phyloP scores from a whole-genome alignment of 192 early-diverging fungal genomes.

The Podila verticillata region DNA sequence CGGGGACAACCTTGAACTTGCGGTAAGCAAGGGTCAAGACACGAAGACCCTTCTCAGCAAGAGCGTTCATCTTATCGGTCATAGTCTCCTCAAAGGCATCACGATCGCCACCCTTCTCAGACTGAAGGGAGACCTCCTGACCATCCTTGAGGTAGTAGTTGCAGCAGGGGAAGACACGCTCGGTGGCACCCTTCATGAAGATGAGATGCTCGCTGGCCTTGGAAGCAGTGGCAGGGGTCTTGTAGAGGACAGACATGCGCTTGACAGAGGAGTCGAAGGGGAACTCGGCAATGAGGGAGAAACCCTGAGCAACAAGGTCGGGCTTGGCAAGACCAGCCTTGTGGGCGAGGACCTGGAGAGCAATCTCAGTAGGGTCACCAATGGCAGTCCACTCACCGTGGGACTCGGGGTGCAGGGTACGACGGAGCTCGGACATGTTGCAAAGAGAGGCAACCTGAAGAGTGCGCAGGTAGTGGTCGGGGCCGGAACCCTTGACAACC shows the following conservation, averaged over 20 bases:
- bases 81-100: conserved; percentile 76
- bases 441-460: conserved; percentile 78
- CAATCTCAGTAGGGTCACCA: conserved; percentile 95
- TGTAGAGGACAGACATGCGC: conserved; percentile 89
- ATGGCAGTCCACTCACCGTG: conserved; percentile 76
- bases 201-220: conserved; percentile 59
- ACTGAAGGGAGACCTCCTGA: conserved; percentile 9
- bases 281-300: conserved; percentile 67
- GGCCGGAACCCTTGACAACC: conserved; percentile 5
- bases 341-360: conserved; percentile 85
- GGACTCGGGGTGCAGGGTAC: conserved; percentile 62
- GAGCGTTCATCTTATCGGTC: conserved; percentile 64
- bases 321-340: conserved; percentile 82
- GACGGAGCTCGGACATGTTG: conserved; percentile 81
- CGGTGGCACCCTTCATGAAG: conserved; percentile 92
- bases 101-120: conserved; percentile 58
- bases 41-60: conserved; percentile 56
- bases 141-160: conserved; percentile 58
- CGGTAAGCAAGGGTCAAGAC: conserved; percentile 87
- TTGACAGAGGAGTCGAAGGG: conserved; percentile 84
- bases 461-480: conserved; percentile 56
- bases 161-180: conserved; percentile 83
- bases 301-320: conserved; percentile 57
- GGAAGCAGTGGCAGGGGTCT: conserved; percentile 17
- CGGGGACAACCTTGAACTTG: conserved; percentile 36